Evolutionary conservation across 306 rosid genomes (phyloP), one percentile per base, ranked within the genome.

Genomic region (Vicia sativa): DNA sequence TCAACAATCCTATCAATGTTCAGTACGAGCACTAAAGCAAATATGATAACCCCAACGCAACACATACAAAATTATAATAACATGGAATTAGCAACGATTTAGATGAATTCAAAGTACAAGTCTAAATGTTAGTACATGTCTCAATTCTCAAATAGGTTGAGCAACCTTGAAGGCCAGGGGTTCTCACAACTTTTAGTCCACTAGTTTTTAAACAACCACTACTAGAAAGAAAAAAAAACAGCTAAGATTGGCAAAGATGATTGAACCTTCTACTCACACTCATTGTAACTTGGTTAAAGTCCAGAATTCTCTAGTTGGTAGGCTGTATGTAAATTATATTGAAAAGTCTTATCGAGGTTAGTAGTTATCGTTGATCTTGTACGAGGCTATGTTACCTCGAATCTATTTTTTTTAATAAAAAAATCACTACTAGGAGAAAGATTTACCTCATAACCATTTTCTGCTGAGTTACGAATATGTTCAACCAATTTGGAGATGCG

Each of bases 401-500:
- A 28, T 25, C 39, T 55, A 26, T 21, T 11, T 23, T 55, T 12
- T 49, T 49, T 52, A 28, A 55, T 12, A 55, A 52, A 21, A 55
- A 13, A 55, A 26, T 28, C 18, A 35, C 65, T 43, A 10, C 11
- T n/a, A 56, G 62, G 55, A 81, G 63, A 21, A 54, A 39, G 26
- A 57, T 61, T 65, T 87, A 89, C 97, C 91, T 77, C 71, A 4
- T 80, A 76, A 53, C 63, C 76, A 37, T 60, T 81, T 53, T 65
- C 68, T 45, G 78, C 85, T 0, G 78, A 65, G 70, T 70, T 83
- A 12, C 77, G 84, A 34, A 89, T 81, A 79, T 80, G 69, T 65
- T 89, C 91, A 29, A 74, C 78, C 78, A 91, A 56, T 76, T 58
- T 89, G 19, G 86, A 75, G 35, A 78, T 13, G 67, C 91, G 96